Percentiles rank a stretch among this genome's conserved stretches.
Conservation (phyloP, 202 grass and related monocot species). For the Tripidium arundinaceum region DNA sequence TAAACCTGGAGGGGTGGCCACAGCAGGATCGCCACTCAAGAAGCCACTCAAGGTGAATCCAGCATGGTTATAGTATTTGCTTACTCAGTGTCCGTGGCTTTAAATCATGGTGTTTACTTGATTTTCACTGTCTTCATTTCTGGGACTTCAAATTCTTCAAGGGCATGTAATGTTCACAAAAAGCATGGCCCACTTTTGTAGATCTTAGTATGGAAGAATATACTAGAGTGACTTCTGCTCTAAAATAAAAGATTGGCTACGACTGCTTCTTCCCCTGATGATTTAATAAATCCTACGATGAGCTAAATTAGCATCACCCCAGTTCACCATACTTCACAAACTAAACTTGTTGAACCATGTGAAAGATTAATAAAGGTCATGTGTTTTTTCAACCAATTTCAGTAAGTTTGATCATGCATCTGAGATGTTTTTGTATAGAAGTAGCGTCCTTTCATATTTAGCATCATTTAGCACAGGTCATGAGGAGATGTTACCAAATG, state of each 20-base stretch:
- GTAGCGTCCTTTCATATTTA: background rate
- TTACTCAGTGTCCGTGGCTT: background rate
- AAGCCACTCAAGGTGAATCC: constrained; percentile 58
- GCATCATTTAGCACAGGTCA: background rate
- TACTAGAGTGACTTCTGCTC: background rate
- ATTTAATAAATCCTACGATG: background rate
- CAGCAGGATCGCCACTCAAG: constrained; percentile 51
- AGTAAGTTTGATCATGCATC: background rate
- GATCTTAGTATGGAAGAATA: background rate
- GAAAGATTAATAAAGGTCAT: background rate
- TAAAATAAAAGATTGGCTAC: background rate
- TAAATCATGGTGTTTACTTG: background rate
- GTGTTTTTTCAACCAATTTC: background rate
- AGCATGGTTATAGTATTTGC: background rate
- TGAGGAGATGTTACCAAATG: background rate
- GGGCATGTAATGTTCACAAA: background rate
- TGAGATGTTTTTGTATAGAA: background rate
- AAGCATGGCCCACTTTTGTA: background rate
- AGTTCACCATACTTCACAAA: no score
- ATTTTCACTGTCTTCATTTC: background rate
- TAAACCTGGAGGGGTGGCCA: constrained; percentile 47
- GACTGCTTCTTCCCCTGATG: background rate
- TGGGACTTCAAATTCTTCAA: background rate
- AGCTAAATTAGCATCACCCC: background rate
- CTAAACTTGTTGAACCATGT: background rate